phyloP scores from a whole-genome alignment of 2,329 filamentous ascomycete species.

The Fusarium anthophilum region DNA sequence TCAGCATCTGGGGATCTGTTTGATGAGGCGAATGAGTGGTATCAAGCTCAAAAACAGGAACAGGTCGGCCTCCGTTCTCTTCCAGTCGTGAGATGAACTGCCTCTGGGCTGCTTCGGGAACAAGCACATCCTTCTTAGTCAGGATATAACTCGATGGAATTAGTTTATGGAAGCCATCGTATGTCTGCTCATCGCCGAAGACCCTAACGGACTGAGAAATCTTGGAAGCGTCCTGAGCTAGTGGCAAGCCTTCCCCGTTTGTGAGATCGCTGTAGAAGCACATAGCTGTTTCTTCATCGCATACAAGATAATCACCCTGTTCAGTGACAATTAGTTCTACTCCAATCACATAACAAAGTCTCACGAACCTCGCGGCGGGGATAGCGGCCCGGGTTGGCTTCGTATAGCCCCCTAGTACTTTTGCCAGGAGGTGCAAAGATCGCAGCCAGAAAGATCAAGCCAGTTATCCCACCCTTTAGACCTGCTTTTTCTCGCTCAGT shows the following conservation, averaged over 20 bases:
- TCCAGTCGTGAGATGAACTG: conserved; percentile 1
- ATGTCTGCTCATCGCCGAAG: conserved; percentile 4
- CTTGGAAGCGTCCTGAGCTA: background rate
- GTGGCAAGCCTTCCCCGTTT: background rate
- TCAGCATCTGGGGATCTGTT: background rate
- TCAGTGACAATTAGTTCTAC: fast-evolving
- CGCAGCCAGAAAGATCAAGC: background rate
- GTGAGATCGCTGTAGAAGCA: conserved; percentile 15
- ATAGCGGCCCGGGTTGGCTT: background rate
- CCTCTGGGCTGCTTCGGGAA: background rate
- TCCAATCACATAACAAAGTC: fast-evolving
- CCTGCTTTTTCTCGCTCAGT: background rate
- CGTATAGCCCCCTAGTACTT: background rate
- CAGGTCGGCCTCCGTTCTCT: background rate
- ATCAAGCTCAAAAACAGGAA: conserved; percentile 5
- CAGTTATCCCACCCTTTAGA: background rate
- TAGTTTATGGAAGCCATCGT: background rate
- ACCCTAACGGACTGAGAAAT: background rate
- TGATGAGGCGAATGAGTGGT: conserved; percentile 12
- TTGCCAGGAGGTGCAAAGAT: conserved; percentile 9
- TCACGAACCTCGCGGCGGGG: background rate
- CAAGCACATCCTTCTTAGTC: background rate
- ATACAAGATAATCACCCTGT: background rate
- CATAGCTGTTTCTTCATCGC: conserved; percentile 12
- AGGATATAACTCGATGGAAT: conserved; percentile 3